phyloP scores from a whole-genome alignment of 352 stramenopile genomes.

The Globisporangium yorkense region DNA sequence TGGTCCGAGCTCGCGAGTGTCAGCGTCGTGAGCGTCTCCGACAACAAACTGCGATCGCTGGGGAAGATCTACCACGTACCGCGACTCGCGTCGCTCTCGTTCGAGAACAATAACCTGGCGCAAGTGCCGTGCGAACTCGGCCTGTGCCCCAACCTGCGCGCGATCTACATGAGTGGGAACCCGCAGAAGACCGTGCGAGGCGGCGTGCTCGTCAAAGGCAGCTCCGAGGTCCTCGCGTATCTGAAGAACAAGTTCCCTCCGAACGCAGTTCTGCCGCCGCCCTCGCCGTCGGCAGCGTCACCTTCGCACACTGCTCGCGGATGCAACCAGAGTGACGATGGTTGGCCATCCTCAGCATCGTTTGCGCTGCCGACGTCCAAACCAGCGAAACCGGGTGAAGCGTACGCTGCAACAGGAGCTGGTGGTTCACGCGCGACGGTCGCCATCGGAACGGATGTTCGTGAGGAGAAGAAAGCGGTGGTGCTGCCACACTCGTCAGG shows the following conservation, averaged over 20 bases:
- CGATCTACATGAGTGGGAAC: slow-evolving; percentile 84
- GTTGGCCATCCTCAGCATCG: background rate
- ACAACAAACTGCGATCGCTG: slow-evolving; percentile 72
- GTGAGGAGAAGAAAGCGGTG: background rate
- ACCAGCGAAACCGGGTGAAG: background rate
- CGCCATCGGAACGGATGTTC: background rate
- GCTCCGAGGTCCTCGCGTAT: slow-evolving; percentile 59
- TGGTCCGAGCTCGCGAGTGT: slow-evolving; percentile 40
- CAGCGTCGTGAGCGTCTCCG: slow-evolving; percentile 61
- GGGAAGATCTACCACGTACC: slow-evolving; percentile 57
- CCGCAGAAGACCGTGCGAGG: slow-evolving; percentile 76
- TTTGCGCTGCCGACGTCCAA: background rate
- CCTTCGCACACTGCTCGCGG: background rate
- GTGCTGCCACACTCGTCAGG: too few species aligned
- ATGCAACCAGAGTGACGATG: slow-evolving; percentile 3
- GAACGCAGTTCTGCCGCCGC: slow-evolving; percentile 19
- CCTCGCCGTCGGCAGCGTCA: background rate
- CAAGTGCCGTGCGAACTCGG: slow-evolving; percentile 58
- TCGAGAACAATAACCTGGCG: slow-evolving; percentile 83
- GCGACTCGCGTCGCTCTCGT: slow-evolving; percentile 57
- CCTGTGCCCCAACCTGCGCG: slow-evolving; percentile 50
- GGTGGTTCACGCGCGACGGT: background rate
- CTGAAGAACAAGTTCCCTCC: slow-evolving; percentile 77
- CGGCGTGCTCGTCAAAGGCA: slow-evolving; percentile 70
- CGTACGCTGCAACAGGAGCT: background rate